These are phyloP conservation scores for Avicennia marina DNA, from an alignment of 257 asterid genomes.

Conservation along the genomic window DNA sequence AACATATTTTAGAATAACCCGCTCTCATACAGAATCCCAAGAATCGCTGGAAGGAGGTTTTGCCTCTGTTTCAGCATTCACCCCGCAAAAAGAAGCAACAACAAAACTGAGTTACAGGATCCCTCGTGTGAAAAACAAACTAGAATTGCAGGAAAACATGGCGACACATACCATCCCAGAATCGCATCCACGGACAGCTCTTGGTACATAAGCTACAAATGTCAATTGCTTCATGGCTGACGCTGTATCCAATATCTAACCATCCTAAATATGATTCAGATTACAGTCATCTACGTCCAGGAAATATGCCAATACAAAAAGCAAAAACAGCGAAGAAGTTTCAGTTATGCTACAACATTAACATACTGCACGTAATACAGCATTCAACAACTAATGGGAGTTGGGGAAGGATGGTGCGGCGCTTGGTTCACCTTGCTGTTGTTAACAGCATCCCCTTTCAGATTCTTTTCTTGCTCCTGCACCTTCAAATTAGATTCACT, in stretches of 20 bases:
- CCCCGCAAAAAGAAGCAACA: no score
- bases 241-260: constrained; percentile 25
- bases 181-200: constrained; percentile 4
- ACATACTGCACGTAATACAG: constrained; percentile 5
- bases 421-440: constrained; percentile 42
- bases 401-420: constrained; percentile 55
- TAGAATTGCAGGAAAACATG: background rate
- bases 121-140: background rate
- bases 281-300: constrained; percentile 34
- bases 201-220: constrained; percentile 26
- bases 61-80: no score
- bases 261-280: constrained; percentile 22
- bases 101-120: no score
- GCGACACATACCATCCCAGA: constrained; percentile 6
- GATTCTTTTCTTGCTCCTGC: constrained; percentile 32
- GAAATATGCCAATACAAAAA: constrained; percentile 17
- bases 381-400: constrained; percentile 68
- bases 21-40: no score
- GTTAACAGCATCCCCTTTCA: constrained; percentile 32
- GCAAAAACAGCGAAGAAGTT: constrained; percentile 6
- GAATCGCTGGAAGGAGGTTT: no score
- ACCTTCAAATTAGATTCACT: constrained; percentile 14
- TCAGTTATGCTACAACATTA: constrained; percentile 17
- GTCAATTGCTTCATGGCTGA: constrained; percentile 15
- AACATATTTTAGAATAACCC: no score